Base-by-base conservation (phyloP, 2,329 filamentous ascomycete genomes). In the Colletotrichum tamarilloi region DNA sequence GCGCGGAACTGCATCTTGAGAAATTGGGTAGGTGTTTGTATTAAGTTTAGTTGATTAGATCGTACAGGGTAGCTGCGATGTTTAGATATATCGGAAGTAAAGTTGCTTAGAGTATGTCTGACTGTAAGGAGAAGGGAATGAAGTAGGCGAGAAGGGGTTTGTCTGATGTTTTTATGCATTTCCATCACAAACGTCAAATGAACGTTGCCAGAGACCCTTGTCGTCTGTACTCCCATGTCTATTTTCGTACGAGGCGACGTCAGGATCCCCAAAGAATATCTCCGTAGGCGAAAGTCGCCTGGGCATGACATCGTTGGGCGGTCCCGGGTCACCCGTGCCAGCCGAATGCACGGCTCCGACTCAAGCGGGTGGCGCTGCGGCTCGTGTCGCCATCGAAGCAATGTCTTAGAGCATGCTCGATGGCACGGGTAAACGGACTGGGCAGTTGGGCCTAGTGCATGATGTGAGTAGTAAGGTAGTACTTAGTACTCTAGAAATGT, bases 1-100 rank as follows among this genome's bases (percentile, higher is more conserved):
- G 78, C 62, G 22, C 68, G 77, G 76, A 74, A 35, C 49, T 74
- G 71, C 71, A 80, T 79, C 2, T 68, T 75, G 60, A n/a, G 2
- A n/a, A 38, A 0, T 38, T 26, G 16, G 30, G 6, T 26, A 11
- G 19, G 9, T 19, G 22, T 9, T 19, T 2, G 19, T 24, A 16
- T 38, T 46, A 46, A 9, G 42, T n/a, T 46, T 46, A 46, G 22
- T 1, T 4, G n/a, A 28, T n/a, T 52, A 6, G n/a, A 14, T 16
- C 5, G 32, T n/a, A 38, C 28, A 19, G 42, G 28, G n/a, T 55
- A 12, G 28, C 55, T 11, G 56, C 56, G 62, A 38, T 22, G 19
- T 4, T 32, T 12, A 9, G 28, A 5, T 16, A 42, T 2, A 16
- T 42, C 38, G 30, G 30, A 42, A 42, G 38, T 14, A 42, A 46